A percentile compares a stretch with the other conserved stretches of the same genome.
These are phyloP conservation scores for Cutaneotrichosporon sp. DNA, from an alignment of 1,284 basidiomycete genomes.

Conservation along the genomic window DNA sequence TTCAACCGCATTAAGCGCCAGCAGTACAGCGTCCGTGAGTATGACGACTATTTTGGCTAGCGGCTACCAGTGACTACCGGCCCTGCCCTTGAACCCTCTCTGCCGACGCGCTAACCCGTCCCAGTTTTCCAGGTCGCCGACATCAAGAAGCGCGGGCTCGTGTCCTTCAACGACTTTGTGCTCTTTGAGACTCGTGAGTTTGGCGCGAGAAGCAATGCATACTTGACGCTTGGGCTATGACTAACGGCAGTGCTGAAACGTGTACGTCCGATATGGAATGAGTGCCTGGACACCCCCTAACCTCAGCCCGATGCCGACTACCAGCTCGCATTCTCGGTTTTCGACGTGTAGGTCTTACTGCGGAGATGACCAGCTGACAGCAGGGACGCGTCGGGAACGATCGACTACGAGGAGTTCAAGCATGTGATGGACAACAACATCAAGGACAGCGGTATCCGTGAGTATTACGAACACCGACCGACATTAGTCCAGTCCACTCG, in stretches of 20 bases:
- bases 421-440: slow-evolving; percentile 79
- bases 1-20: slow-evolving; percentile 76
- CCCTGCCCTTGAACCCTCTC: neutral
- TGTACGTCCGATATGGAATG: slow-evolving; percentile 23
- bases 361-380: slow-evolving; percentile 10
- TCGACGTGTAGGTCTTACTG: slow-evolving; percentile 72
- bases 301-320: slow-evolving; percentile 84
- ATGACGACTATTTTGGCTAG: neutral
- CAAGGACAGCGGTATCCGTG: slow-evolving; percentile 62
- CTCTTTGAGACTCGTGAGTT: slow-evolving; percentile 74
- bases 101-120: slow-evolving; percentile 8
- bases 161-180: slow-evolving; percentile 92
- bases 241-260: slow-evolving; percentile 44
- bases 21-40: slow-evolving; percentile 70
- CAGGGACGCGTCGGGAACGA: slow-evolving; percentile 81
- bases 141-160: slow-evolving; percentile 67
- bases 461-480: slow-evolving; percentile 17
- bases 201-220: neutral
- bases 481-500: neutral
- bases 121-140: slow-evolving; percentile 85
- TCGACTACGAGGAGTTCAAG: slow-evolving; percentile 91
- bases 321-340: slow-evolving; percentile 93
- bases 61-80: slow-evolving; percentile 6
- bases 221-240: neutral
- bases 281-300: neutral